These are phyloP conservation scores for Pichia gijzeniarum DNA, from an alignment of 805 yeast genomes.

Conservation along the genomic window DNA sequence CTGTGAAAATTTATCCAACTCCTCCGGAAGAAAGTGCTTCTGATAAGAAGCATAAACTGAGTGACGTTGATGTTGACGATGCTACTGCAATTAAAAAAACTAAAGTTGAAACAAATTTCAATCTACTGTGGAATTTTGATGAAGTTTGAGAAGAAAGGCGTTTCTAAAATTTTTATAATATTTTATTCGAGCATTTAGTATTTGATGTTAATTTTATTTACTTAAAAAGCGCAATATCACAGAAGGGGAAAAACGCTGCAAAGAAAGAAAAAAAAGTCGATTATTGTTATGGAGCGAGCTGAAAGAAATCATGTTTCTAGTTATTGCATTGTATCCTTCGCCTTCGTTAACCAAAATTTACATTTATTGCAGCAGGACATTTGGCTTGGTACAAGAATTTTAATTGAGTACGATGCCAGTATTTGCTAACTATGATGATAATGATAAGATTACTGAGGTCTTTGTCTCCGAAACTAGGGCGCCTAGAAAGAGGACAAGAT, in stretches of 20 bases:
- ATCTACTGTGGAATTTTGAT: constrained; percentile 26
- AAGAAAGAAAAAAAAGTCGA: too few species aligned
- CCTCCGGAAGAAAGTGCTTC: constrained; percentile 30
- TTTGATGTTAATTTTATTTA: not conserved
- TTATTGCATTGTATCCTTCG: too few species aligned
- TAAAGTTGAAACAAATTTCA: constrained; percentile 8
- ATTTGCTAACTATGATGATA: not conserved
- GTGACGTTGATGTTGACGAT: constrained; percentile 1
- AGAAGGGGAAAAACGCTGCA: too few species aligned
- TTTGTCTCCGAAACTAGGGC: not conserved
- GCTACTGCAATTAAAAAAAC: constrained; percentile 1
- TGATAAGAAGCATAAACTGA: constrained; percentile 8
- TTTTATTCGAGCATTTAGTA: not conserved
- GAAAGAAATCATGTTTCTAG: too few species aligned
- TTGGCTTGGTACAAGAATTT: too few species aligned
- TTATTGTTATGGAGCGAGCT: too few species aligned
- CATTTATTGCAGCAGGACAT: too few species aligned
- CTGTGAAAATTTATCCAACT: constrained; percentile 25
- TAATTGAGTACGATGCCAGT: too few species aligned
- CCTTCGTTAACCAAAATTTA: too few species aligned
- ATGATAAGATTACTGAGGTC: not conserved
- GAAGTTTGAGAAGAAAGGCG: constrained; percentile 26
- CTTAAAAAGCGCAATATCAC: too few species aligned
- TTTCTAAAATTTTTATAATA: not conserved
- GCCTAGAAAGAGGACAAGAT: constrained; percentile 1